phyloP scores from a whole-genome alignment of 169 alveolate species.

The Eimeria mitis region DNA sequence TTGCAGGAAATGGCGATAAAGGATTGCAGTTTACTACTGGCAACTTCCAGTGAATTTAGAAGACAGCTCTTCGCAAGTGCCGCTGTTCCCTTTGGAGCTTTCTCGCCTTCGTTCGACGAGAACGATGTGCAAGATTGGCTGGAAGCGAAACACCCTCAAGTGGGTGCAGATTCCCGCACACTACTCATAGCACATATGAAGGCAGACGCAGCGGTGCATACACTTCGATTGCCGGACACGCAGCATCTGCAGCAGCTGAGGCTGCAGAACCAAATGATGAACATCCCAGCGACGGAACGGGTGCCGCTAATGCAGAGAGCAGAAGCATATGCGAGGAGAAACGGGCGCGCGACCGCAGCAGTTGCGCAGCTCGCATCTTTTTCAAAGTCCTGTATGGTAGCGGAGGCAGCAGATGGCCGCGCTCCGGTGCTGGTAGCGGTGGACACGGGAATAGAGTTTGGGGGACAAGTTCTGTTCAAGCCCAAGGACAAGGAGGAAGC shows the following conservation, averaged over 20 bases:
- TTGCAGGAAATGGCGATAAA: conserved; percentile 39
- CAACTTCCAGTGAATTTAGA: conserved; percentile 24
- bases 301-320: conserved; percentile 22
- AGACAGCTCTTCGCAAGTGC: conserved; percentile 40
- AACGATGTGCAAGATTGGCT: conserved; percentile 62
- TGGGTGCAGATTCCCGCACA: conserved; percentile 23
- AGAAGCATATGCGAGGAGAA: conserved; percentile 6
- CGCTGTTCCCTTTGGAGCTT: conserved; percentile 50
- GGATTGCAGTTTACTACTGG: conserved; percentile 61
- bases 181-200: conserved; percentile 54
- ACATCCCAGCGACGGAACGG: conserved; percentile 29
- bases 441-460: conserved; percentile 33
- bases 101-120: conserved; percentile 37
- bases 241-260: conserved; percentile 59
- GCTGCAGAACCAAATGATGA: conserved; percentile 55
- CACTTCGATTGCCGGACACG: conserved; percentile 42
- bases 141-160: conserved; percentile 27
- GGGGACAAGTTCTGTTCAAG: conserved; percentile 47
- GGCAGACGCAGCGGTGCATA: conserved; percentile 61
- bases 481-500: conserved; percentile 63
- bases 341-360: conserved; percentile 51
- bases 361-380: conserved; percentile 45
- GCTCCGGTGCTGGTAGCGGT: conserved; percentile 69
- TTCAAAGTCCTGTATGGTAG: conserved; percentile 47
- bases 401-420: conserved; percentile 71